A percentile compares a stretch with the other conserved stretches of the same genome.
These are phyloP conservation scores for Pichia rugopelliculosa DNA, from an alignment of 805 yeast species.

Conservation along the genomic window DNA sequence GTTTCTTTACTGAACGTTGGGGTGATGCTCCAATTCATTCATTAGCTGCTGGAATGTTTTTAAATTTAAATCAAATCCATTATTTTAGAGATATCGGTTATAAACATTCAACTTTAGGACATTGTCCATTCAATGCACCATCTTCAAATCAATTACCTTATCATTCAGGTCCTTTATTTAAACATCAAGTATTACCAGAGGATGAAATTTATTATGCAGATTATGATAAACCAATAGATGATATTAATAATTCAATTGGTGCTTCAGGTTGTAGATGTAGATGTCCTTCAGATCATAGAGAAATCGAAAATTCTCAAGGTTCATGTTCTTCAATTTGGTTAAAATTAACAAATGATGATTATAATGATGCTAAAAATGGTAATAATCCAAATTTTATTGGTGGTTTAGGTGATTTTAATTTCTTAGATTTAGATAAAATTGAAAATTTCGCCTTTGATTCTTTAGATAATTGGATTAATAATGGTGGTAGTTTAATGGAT, in stretches of 20 bases:
- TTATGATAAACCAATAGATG: slow-evolving; percentile 19
- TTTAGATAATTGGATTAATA: slow-evolving; percentile 19
- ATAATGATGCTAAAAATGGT: slow-evolving; percentile 4
- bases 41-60: slow-evolving; percentile 70
- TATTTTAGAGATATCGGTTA: slow-evolving; percentile 93
- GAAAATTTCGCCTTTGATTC: slow-evolving; percentile 19
- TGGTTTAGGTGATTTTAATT: slow-evolving; percentile 9
- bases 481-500: slow-evolving; percentile 15
- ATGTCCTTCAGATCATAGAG: slow-evolving; percentile 53
- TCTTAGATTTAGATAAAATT: slow-evolving; percentile 26
- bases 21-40: slow-evolving; percentile 97
- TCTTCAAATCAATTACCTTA: slow-evolving; percentile 38
- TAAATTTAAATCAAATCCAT: slow-evolving; percentile 66
- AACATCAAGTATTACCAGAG: slow-evolving; percentile 24
- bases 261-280: slow-evolving; percentile 82
- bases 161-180: slow-evolving; percentile 28
- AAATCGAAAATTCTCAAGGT: slow-evolving; percentile 48
- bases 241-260: slow-evolving; percentile 32
- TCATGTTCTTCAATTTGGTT: slow-evolving; percentile 50
- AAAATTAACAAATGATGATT: slow-evolving; percentile 22
- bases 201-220: slow-evolving; percentile 33
- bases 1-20: slow-evolving; percentile 91
- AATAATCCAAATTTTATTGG: neutral
- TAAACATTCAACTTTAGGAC: slow-evolving; percentile 69
- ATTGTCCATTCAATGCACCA: slow-evolving; percentile 71